Evolutionary conservation across 192 early-diverging fungal species (phyloP).

Genomic region (Coemansia guatemalensis): DNA sequence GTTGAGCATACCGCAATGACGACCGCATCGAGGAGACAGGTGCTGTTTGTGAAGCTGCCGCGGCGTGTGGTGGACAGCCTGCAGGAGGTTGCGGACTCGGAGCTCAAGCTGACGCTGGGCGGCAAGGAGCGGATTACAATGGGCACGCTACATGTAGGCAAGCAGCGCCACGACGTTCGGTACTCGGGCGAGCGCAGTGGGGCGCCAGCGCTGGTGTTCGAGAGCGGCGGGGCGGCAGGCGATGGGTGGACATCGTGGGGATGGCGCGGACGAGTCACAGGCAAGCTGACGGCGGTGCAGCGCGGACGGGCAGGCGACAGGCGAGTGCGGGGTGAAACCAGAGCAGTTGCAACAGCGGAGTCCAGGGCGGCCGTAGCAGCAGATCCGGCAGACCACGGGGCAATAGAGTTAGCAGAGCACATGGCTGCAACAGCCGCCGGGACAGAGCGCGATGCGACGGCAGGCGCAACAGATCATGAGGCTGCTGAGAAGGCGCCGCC

Average conservation of each 20-base stretch:
- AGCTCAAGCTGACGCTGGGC: conserved; percentile 31
- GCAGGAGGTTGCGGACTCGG: conserved; percentile 14
- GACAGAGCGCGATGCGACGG: background rate
- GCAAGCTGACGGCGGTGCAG: conserved; percentile 36
- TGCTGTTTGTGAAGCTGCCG: conserved; percentile 38
- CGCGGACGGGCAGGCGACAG: background rate
- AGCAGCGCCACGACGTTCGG: conserved; percentile 35
- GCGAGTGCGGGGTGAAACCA: background rate
- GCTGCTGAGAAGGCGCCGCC: conserved; percentile 13
- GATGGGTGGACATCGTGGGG: conserved; percentile 35
- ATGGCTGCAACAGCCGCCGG: background rate
- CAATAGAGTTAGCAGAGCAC: background rate
- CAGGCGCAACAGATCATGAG: background rate
- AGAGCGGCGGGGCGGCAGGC: conserved; percentile 16
- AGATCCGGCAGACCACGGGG: background rate
- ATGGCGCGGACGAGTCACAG: conserved; percentile 33
- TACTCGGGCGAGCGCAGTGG: conserved; percentile 37
- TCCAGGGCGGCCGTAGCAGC: background rate
- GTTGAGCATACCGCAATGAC: conserved; percentile 12
- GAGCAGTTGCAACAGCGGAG: background rate
- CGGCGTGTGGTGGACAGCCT: conserved; percentile 39
- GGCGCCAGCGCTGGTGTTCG: conserved; percentile 36
- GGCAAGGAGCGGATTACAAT: conserved; percentile 44
- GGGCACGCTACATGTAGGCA: conserved; percentile 25
- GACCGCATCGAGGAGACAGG: conserved; percentile 16